Evolutionary conservation across 352 stramenopile genomes (phyloP).

Genomic region (Elongisporangium anandrum): DNA sequence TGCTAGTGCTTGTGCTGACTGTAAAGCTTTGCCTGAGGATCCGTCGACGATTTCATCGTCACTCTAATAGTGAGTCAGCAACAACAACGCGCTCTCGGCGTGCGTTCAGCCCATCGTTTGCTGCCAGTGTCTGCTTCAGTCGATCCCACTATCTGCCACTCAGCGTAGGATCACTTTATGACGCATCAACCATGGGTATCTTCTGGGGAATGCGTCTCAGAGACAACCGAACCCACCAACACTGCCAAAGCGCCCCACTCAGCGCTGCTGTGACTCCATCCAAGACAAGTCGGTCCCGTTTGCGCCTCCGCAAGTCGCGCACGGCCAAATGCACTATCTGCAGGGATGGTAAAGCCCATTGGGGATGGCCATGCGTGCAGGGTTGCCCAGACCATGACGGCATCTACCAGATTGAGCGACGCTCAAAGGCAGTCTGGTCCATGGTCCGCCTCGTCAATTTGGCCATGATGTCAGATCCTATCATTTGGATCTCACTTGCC

Average conservation of each 20-base stretch:
- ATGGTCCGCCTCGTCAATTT: too few relatives aligned
- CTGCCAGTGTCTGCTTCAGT: not conserved
- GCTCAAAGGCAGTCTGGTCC: not conserved
- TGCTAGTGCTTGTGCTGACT: not conserved
- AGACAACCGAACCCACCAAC: not conserved
- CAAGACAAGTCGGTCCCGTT: not conserved
- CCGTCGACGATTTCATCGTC: not conserved
- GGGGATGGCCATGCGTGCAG: not conserved
- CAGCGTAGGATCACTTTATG: not conserved
- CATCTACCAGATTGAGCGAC: not conserved
- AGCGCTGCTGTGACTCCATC: not conserved
- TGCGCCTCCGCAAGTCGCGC: not conserved
- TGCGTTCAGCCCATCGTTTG: not conserved
- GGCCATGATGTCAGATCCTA: too few relatives aligned
- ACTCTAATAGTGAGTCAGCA: not conserved
- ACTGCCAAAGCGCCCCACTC: not conserved
- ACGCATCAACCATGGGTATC: not conserved
- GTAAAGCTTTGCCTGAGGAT: not conserved
- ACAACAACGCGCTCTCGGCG: too few relatives aligned
- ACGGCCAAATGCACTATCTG: not conserved
- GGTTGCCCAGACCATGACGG: not conserved
- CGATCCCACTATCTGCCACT: not conserved
- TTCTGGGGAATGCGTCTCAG: not conserved
- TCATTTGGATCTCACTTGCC: too few relatives aligned
- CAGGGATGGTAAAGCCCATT: not conserved